Base-by-base conservation (phyloP, 2,329 filamentous ascomycete genomes). In the Alternaria rosae region DNA sequence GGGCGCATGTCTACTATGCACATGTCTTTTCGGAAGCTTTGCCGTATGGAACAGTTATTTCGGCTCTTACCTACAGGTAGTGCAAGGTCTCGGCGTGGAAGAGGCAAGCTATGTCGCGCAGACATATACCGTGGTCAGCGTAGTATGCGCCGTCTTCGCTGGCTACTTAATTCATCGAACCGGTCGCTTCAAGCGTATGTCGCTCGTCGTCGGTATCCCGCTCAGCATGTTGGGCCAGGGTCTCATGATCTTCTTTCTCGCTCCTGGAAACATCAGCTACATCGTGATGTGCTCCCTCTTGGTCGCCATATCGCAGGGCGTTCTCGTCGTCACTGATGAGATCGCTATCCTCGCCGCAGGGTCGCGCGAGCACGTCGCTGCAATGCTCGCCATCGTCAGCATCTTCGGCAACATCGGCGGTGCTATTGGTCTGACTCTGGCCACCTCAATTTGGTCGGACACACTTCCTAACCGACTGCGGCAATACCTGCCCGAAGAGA, bases 401-500 rank as follows among this genome's bases (percentile, higher is more conserved):
- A 83, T 91, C n/a, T 86, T 87, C 28, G 82, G 85, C 60, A 85
- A 84, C 61, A 84, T 91, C 61, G 89, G 78, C 7, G 70, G 74
- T n/a, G 76, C 75, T 4, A 71, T 79, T 15, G 78, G 78, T 4
- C 65, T 58, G 38, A 84, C 88, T 2, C 82, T 91, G 42, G 84
- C 88, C 0, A 84, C 84, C 0, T 87, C 88, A 2, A 86, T 91
- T 61, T 91, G 88, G 88, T 87, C 85, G 8, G 61, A 67, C 42
- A 54, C 62, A 1, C 65, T 72, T 6, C 63, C 64, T 4, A 57
- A 64, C 12, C 57, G 56, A 17, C 59, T 72, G 0, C 28, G 41
- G 25, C 26, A 20, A 11, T 43, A 61, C 4, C 25, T 68, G 20
- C 55, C 61, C 0, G 85, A 84, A 0, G 81, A 83, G 57, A 83